Conservation (phyloP, 495 filamentous ascomycete species). For the Aspergillus conjunctus region DNA sequence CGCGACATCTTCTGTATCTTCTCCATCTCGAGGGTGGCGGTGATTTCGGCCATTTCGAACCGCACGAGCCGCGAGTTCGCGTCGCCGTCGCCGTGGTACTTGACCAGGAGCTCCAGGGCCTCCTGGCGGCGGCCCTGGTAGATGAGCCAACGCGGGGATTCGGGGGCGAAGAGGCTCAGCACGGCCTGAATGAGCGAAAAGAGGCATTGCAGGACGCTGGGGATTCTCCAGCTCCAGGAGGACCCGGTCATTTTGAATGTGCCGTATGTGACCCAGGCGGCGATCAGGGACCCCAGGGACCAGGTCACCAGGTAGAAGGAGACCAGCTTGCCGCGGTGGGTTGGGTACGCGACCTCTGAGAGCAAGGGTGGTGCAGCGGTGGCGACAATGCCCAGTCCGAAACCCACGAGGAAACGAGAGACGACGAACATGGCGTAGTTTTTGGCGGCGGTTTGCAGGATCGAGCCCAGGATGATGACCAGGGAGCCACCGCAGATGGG, state of each 20-base stretch:
- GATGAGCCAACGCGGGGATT: slow-evolving; percentile 46
- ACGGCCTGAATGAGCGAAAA: slow-evolving; percentile 48
- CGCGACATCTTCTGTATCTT: slow-evolving; percentile 7
- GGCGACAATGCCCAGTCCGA: slow-evolving; percentile 46
- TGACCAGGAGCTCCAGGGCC: background rate
- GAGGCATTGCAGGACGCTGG: slow-evolving; percentile 51
- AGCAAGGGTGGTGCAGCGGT: slow-evolving; percentile 49
- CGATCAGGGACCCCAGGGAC: slow-evolving; percentile 8
- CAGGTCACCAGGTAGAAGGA: slow-evolving; percentile 53
- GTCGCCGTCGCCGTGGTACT: slow-evolving; percentile 14
- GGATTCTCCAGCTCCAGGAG: slow-evolving; percentile 49
- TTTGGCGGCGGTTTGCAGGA: slow-evolving; percentile 53
- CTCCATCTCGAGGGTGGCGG: slow-evolving; percentile 13
- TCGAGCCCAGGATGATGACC: slow-evolving; percentile 54
- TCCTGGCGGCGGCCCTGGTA: slow-evolving; percentile 16
- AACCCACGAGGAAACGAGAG: slow-evolving; percentile 42
- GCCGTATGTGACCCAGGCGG: slow-evolving; percentile 13
- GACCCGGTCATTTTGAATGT: slow-evolving; percentile 23
- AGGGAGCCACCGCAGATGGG: slow-evolving; percentile 48
- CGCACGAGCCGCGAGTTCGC: slow-evolving; percentile 2
- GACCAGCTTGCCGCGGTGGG: slow-evolving; percentile 59
- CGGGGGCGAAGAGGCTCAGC: slow-evolving; percentile 48
- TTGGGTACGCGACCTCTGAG: slow-evolving; percentile 52
- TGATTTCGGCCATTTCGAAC: slow-evolving; percentile 20
- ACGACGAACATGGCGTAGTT: slow-evolving; percentile 46